Evolutionary conservation across 495 filamentous ascomycete genomes (phyloP), one percentile per base, ranked within the genome.

Genomic region (Tuber brumale): DNA sequence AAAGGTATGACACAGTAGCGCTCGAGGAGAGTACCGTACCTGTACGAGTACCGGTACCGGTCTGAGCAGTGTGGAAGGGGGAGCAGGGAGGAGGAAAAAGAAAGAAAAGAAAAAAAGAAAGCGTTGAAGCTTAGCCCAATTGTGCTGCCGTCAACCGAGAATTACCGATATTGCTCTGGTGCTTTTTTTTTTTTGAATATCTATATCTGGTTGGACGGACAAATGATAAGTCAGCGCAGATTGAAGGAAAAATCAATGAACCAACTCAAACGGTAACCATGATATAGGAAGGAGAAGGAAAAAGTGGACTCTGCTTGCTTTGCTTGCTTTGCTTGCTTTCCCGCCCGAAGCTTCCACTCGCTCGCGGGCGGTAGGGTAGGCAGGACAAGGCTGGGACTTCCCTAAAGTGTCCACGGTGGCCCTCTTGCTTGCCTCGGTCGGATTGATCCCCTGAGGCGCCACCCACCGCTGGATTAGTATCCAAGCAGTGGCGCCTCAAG

Each of bases 111-210:
- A 12, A 35, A 66, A 35, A 35, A 10, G 51, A 61, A 61, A 61
- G n/a, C n/a, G 51, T 61, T 61, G n/a, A 61, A 61, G 51, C n/a
- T 66, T 66, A 27, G 57, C 57, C 57, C 57, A 66, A 66, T 66
- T 35, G 27, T 35, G 57, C 27, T 66, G 57, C 57, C 57, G 57
- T 35, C 57, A 66, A 35, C 57, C 57, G 57, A 66, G 57, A 35
- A 66, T 35, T 35, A 66, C 44, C 44, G 16, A 14, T 19, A 19
- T 19, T 66, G 27, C 27, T 66, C 23, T 18, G 57, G 14, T 66
- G 1, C 16, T 7, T 48, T 48, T 46, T 46, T 46, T 46, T 12
- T 19, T 12, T 19, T 51, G 46, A 51, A 21, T 23, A 5, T 51
- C 44, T n/a, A n/a, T n/a, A n/a, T 45, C 44, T 7, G 51, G 51